A percentile compares a stretch with the other conserved stretches of the same genome.
phyloP scores from a whole-genome alignment of 164 flowering plant species.

The Dillenia suffruticosa region DNA sequence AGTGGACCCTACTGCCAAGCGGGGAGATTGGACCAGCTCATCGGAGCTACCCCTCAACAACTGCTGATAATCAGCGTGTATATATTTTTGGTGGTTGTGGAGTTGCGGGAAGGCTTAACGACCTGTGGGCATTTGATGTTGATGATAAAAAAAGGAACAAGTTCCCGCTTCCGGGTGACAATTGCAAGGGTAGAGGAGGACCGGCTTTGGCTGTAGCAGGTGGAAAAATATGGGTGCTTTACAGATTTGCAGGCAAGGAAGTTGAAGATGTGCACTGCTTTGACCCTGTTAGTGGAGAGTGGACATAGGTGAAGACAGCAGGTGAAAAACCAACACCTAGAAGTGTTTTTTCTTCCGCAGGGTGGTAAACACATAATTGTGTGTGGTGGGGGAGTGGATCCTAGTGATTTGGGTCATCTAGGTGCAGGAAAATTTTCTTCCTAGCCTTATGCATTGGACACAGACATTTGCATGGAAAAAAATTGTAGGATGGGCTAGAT shows the following conservation, averaged over 20 bases:
- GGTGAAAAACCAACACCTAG: slow-evolving; percentile 81
- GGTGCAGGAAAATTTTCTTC: slow-evolving; percentile 80
- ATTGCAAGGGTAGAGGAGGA: slow-evolving; percentile 74
- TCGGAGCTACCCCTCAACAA: slow-evolving; percentile 82
- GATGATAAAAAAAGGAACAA: slow-evolving; percentile 43
- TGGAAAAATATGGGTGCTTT: slow-evolving; percentile 84
- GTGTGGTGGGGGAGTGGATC: slow-evolving; percentile 88
- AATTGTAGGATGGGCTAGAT: slow-evolving; percentile 36
- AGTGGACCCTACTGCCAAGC: slow-evolving; percentile 60
- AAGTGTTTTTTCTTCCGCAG: slow-evolving; percentile 74
- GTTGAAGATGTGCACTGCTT: slow-evolving; percentile 78
- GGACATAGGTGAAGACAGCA: slow-evolving; percentile 64
- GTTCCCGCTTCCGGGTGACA: slow-evolving; percentile 51
- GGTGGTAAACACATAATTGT: slow-evolving; percentile 49
- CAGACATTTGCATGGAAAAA: slow-evolving; percentile 52
- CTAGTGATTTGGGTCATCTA: slow-evolving; percentile 82
- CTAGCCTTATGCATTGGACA: slow-evolving; percentile 61
- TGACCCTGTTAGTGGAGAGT: slow-evolving; percentile 40
- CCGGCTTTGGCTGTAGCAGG: slow-evolving; percentile 63
- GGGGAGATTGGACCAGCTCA: slow-evolving; percentile 50
- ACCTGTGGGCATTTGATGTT: slow-evolving; percentile 69
- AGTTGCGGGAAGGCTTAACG: slow-evolving; percentile 64
- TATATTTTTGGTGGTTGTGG: slow-evolving; percentile 95
- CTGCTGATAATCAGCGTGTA: slow-evolving; percentile 53
- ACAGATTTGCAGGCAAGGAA: slow-evolving; percentile 81